Conservation (phyloP, 495 filamentous ascomycete genomes). For the Cercophora sp. region DNA sequence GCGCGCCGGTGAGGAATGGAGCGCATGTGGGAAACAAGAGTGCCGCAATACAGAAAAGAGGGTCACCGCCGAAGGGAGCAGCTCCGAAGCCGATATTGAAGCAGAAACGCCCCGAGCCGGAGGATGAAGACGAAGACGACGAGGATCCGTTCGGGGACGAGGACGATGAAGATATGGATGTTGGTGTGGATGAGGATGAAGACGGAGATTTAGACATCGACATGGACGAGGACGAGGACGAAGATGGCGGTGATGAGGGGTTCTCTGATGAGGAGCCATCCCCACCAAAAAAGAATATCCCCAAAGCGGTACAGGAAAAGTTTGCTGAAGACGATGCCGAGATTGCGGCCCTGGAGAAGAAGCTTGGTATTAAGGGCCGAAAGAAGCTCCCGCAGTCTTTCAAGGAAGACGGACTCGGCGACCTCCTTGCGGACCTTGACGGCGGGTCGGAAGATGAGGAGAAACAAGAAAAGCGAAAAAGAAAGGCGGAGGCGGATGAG, state of each 20-base stretch:
- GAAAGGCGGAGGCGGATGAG: slow-evolving; percentile 58
- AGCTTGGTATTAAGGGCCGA: slow-evolving; percentile 76
- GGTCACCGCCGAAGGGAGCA: too few relatives aligned
- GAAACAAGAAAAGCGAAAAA: slow-evolving; percentile 58
- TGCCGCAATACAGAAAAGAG: too few relatives aligned
- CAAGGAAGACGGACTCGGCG: slow-evolving; percentile 80
- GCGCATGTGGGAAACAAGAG: too few relatives aligned
- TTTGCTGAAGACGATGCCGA: slow-evolving; percentile 76
- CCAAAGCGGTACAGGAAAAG: slow-evolving; percentile 59
- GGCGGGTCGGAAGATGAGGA: slow-evolving; percentile 50
- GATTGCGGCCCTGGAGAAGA: slow-evolving; percentile 84
- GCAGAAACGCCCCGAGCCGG: slow-evolving; percentile 8
- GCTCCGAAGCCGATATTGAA: slow-evolving; percentile 19
- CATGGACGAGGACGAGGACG: slow-evolving; percentile 35
- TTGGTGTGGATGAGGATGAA: slow-evolving; percentile 20
- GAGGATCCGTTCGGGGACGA: too few relatives aligned
- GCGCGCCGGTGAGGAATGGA: too few relatives aligned
- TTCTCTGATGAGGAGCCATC: slow-evolving; percentile 19
- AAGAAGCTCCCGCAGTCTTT: slow-evolving; percentile 71
- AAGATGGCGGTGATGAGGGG: slow-evolving; percentile 21
- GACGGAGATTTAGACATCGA: slow-evolving; percentile 28
- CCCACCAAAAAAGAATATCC: slow-evolving; percentile 32
- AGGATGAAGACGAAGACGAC: slow-evolving; percentile 13
- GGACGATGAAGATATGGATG: slow-evolving; percentile 27
- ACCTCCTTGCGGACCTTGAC: slow-evolving; percentile 68